Percentiles rank a stretch among this genome's conserved stretches.
phyloP scores from a whole-genome alignment of 306 rosid genomes.

The Lablab purpureus region DNA sequence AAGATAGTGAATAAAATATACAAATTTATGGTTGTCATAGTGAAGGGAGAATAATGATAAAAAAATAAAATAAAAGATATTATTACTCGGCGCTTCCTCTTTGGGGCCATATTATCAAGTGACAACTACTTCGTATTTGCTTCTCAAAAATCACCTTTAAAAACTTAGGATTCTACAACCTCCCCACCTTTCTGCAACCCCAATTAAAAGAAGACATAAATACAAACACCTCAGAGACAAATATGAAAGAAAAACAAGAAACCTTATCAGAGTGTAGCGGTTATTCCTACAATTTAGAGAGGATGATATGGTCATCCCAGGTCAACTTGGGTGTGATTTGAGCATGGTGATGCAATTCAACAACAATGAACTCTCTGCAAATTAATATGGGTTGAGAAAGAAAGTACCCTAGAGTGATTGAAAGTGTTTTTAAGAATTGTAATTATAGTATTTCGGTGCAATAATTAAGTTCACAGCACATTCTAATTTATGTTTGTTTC shows the following conservation, averaged over 20 bases:
- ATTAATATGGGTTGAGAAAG: background rate
- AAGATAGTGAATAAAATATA: background rate
- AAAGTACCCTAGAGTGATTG: background rate
- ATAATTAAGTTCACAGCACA: no score
- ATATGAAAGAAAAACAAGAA: background rate
- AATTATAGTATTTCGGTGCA: no score
- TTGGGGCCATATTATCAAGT: background rate
- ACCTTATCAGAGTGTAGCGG: background rate
- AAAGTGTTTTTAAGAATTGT: no score
- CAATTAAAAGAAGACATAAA: background rate
- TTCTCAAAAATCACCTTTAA: background rate
- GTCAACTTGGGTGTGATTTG: background rate
- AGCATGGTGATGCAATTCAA: background rate
- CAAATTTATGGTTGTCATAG: background rate
- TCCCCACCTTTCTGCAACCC: slow-evolving; percentile 1
- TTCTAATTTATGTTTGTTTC: no score
- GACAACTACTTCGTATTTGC: background rate
- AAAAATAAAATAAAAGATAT: background rate
- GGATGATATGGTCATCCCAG: background rate
- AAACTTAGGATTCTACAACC: background rate
- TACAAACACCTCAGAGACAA: background rate
- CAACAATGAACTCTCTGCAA: background rate
- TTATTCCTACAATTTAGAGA: background rate
- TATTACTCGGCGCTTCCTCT: background rate
- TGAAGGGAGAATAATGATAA: background rate